These are phyloP conservation scores for Talaromyces funiculosus DNA, from an alignment of 2,329 filamentous ascomycete species.

Conservation along the genomic window DNA sequence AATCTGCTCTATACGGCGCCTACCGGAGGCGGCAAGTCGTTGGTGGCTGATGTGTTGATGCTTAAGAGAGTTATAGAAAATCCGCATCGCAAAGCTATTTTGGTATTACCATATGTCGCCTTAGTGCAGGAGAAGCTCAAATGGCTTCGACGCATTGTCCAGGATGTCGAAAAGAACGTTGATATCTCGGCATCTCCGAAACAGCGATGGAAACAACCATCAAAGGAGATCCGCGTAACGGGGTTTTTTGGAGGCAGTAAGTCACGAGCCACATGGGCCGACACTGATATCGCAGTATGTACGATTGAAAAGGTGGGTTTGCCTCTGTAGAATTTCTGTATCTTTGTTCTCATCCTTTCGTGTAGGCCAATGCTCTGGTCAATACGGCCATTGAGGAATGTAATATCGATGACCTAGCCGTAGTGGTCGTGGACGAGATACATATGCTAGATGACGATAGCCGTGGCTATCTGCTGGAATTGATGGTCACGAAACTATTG, in stretches of 20 bases:
- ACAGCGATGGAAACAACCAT: slow-evolving; percentile 40
- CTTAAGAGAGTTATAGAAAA: slow-evolving; percentile 63
- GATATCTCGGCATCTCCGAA: slow-evolving; percentile 30
- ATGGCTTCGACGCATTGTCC: slow-evolving; percentile 64
- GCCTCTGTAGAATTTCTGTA: background rate
- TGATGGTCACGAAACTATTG: slow-evolving; percentile 69
- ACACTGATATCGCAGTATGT: slow-evolving; percentile 73
- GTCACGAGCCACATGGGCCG: slow-evolving; percentile 60
- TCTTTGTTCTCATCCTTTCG: background rate
- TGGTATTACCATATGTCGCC: slow-evolving; percentile 72
- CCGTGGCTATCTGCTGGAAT: slow-evolving; percentile 68
- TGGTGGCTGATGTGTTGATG: slow-evolving; percentile 69
- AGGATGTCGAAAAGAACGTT: slow-evolving; percentile 48
- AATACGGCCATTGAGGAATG: slow-evolving; percentile 69
- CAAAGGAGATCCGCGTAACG: slow-evolving; percentile 57
- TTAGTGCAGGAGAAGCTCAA: slow-evolving; percentile 74
- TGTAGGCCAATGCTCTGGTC: slow-evolving; percentile 65
- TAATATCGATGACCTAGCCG: slow-evolving; percentile 57
- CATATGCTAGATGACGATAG: slow-evolving; percentile 76
- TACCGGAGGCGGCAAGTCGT: slow-evolving; percentile 70
- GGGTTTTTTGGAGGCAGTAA: slow-evolving; percentile 72
- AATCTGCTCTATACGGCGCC: slow-evolving; percentile 77
- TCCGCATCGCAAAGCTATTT: slow-evolving; percentile 60
- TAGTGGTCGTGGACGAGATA: slow-evolving; percentile 70
- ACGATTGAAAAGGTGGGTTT: slow-evolving; percentile 65